Conservation (phyloP, 2,329 filamentous ascomycete genomes). For the Hymenotorrendiella dingleyae region DNA sequence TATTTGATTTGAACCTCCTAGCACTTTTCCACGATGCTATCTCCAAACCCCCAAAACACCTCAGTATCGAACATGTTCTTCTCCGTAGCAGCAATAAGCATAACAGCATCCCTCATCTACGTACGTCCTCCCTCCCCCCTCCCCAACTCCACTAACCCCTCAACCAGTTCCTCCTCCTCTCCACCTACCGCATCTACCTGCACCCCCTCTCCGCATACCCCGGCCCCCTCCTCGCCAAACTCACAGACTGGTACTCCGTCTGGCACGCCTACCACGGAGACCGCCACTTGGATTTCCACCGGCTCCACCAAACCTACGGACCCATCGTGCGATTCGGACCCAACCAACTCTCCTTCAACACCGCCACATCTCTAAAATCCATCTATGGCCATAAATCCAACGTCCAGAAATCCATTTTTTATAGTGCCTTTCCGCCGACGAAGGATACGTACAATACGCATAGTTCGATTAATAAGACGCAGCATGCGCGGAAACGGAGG, state of each 20-base stretch:
- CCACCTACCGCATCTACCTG: slow-evolving; percentile 30
- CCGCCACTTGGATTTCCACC: slow-evolving; percentile 31
- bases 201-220: slow-evolving; percentile 34
- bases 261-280: slow-evolving; percentile 34
- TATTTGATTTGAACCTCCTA: too few relatives aligned
- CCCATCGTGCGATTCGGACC: slow-evolving; percentile 72
- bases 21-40: neutral
- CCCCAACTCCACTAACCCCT: too few relatives aligned
- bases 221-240: slow-evolving; percentile 31
- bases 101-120: neutral
- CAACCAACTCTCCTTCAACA: slow-evolving; percentile 73
- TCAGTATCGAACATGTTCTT: neutral
- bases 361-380: slow-evolving; percentile 57
- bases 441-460: slow-evolving; percentile 62
- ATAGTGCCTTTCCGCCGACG: slow-evolving; percentile 66
- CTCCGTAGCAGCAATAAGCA: neutral
- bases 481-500: slow-evolving; percentile 63
- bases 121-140: neutral
- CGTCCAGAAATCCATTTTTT: slow-evolving; percentile 65
- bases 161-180: slow-evolving; percentile 30
- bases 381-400: slow-evolving; percentile 61
- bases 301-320: slow-evolving; percentile 34
- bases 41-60: neutral
- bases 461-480: slow-evolving; percentile 61
- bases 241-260: slow-evolving; percentile 29